phyloP scores from a whole-genome alignment of 352 stramenopile genomes.

The Phytopythium montanum region DNA sequence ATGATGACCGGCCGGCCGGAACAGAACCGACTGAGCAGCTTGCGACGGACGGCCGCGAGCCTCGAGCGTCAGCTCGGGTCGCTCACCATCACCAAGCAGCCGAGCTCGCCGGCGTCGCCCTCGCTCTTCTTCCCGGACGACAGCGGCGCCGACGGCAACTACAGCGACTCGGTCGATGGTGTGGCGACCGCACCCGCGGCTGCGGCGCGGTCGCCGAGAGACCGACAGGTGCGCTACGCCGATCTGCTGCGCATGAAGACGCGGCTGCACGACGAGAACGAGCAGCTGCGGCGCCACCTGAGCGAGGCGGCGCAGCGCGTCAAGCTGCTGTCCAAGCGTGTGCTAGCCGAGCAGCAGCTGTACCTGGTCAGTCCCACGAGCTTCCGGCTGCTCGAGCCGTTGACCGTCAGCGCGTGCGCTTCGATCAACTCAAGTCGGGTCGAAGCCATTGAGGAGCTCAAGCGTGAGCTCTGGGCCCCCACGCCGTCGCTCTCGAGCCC shows the following conservation, averaged over 20 bases:
- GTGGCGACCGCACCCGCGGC: not conserved
- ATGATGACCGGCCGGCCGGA: no score
- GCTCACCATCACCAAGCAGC: not conserved
- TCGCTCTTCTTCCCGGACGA: not conserved
- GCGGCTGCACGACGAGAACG: slow-evolving; percentile 21
- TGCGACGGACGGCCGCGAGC: not conserved
- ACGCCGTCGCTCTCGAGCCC: slow-evolving; percentile 12
- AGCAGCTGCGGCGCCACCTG: slow-evolving; percentile 22
- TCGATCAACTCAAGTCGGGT: slow-evolving; percentile 11
- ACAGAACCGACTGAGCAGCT: not conserved
- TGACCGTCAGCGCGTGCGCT: slow-evolving; percentile 17
- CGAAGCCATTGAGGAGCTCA: slow-evolving; percentile 8
- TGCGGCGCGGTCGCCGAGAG: not conserved
- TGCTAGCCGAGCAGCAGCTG: slow-evolving; percentile 21
- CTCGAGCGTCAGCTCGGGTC: not conserved
- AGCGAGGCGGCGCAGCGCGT: slow-evolving; percentile 6
- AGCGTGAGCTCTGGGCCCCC: slow-evolving; percentile 10
- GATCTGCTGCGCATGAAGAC: not conserved
- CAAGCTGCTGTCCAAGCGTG: slow-evolving; percentile 17
- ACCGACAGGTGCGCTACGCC: not conserved
- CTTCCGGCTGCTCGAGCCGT: slow-evolving; percentile 24
- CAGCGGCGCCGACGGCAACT: not conserved
- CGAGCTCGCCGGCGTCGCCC: not conserved
- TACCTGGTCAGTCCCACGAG: slow-evolving; percentile 14
- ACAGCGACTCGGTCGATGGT: not conserved